Evolutionary conservation across 1,284 basidiomycete genomes (phyloP), one percentile per base, ranked within the genome.

Genomic region (Xerocomus amazonicus): DNA sequence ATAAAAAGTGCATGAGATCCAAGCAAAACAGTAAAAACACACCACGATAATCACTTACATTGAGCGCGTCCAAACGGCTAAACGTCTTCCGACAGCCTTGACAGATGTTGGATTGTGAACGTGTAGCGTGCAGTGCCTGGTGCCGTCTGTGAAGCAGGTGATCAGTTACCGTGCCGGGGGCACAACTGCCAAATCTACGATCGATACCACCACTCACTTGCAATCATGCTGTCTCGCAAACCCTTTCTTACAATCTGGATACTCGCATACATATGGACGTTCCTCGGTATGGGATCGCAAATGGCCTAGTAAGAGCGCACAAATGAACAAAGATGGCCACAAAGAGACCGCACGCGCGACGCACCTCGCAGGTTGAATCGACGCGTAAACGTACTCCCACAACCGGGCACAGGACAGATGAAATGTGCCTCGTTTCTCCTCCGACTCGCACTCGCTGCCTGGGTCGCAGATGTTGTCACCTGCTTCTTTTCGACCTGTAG

Each of bases 141-240:
- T 94, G 92, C 36, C 89, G 83, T 65, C 87, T 89, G 54, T 36
- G 35, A 43, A 31, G 37, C 28, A 2, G 27, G 27, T 26, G 48
- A 50, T 65, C 47, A 64, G 55, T 47, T 12, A 50, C 12, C 19
- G 4, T 23, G 19, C 4, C 19, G 19, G 19, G 19, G 19, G 28
- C 34, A 48, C 35, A 35, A 29, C 16, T 40, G 27, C n/a, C 29
- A 37, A 45, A 41, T 16, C 17, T 6, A 35, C 9, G 62, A 63
- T 53, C 51, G 34, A 43, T 16, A 14, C n/a, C n/a, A n/a, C n/a
- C n/a, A 80, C 87, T 58, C 74, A 90, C 83, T 96, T 96, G 86
- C 93, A 96, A 68, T 97, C 94, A 69, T 97, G 93, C 67, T 94
- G 91, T 41, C 94, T 81, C 32, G 94, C 94, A 65, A 97, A 97